phyloP scores from a whole-genome alignment of 169 alveolate genomes.

The Cryptosporidium parvum region DNA sequence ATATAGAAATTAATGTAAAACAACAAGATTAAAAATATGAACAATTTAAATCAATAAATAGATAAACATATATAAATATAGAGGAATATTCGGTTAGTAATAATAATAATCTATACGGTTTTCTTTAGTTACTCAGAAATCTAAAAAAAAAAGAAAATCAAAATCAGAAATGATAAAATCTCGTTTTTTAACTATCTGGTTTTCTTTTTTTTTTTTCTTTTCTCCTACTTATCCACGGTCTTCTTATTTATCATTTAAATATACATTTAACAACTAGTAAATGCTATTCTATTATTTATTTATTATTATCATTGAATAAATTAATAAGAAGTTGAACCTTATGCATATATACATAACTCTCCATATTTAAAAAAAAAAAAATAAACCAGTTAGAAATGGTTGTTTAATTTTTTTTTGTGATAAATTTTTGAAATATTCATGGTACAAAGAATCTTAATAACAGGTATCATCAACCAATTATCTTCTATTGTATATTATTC shows the following conservation, averaged over 20 bases:
- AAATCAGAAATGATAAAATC: neutral
- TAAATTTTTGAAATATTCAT: neutral
- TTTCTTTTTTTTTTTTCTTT: neutral
- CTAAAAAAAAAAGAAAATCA: neutral
- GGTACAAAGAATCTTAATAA: neutral
- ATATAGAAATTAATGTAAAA: no score
- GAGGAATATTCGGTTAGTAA: neutral
- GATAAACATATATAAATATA: neutral
- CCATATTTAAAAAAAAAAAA: no score
- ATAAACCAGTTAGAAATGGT: no score
- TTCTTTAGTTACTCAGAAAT: neutral
- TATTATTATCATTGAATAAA: no score
- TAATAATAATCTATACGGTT: neutral
- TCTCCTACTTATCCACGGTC: neutral
- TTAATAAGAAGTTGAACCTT: no score
- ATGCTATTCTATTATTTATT: no score
- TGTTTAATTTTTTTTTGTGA: no score
- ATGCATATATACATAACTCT: no score
- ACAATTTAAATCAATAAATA: neutral
- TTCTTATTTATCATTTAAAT: no score
- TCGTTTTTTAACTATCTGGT: neutral
- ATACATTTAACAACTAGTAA: neutral
- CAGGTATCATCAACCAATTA: neutral
- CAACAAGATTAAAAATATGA: neutral
- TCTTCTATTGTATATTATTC: no score